Evolutionary conservation across 331 rosid species (phyloP), one percentile per base, ranked within the genome.

Genomic region (Erythrophleum ivorense): DNA sequence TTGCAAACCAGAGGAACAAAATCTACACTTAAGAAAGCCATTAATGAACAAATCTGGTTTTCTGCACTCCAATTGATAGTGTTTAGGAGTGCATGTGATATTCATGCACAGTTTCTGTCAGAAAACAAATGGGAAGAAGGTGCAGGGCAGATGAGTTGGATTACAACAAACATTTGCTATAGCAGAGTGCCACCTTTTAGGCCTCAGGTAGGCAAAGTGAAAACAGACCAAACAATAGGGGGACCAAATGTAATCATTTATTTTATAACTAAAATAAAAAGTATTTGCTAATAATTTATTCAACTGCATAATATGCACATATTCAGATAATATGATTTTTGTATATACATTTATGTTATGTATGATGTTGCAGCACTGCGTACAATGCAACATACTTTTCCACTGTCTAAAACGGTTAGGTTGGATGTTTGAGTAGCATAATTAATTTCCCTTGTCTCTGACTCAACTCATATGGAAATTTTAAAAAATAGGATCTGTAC

Each of bases 401-500:
- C 24, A 24, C 24, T 41, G 21, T 75, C 71, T 65, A 55, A 43
- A 49, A 53, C 5, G 40, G 68, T 24, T 40, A 38, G 67, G 33
- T 41, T 31, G 59, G 49, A 74, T 54, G 38, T 7, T 36, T 64
- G 48, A 64, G 24, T 64, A 50, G 33, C 50, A 31, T 81, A 18
- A 50, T 74, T 75, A 41, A 63, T 74, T 40, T 80, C 18, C 52
- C 33, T 74, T 11, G 24, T 55, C 50, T 53, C 60, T 73, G 45
- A 15, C 15, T 50, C 14, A 36, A 38, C 84, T 66, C 57, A 64
- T 36, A 14, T 54, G 50, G 59, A 71, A 48, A 34, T 80, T 36
- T 24, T 54, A 31, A 74, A 74, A 81, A 54, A 16, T 16, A 66
- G 74, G 74, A 53, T 81, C n/a, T 65, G 59, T 65, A 3, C 60